phyloP scores from a whole-genome alignment of 441 rosid genomes.

The Theobroma grandiflorum region DNA sequence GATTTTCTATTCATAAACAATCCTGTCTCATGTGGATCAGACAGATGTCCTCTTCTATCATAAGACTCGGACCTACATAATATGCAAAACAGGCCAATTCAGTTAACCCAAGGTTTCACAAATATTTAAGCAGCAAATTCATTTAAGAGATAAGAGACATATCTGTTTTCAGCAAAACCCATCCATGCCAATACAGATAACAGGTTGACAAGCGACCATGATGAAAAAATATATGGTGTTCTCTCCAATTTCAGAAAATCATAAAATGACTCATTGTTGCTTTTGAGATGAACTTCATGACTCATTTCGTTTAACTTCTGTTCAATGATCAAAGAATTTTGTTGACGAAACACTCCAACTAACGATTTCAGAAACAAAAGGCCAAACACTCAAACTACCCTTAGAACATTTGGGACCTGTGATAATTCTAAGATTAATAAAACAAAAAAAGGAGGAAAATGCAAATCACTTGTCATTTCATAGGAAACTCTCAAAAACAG shows the following conservation, averaged over 20 bases:
- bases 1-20: slow-evolving; percentile 59
- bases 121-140: neutral
- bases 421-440: neutral
- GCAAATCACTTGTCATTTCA: neutral
- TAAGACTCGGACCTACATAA: slow-evolving; percentile 67
- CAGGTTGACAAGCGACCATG: neutral
- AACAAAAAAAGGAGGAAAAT: neutral
- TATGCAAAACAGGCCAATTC: slow-evolving; percentile 10
- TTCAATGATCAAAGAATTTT: neutral
- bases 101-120: neutral
- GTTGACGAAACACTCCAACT: neutral
- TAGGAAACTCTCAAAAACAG: neutral
- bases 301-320: neutral
- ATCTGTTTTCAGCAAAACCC: neutral
- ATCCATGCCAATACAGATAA: neutral
- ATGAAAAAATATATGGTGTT: neutral
- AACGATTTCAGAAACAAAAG: neutral
- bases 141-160: neutral
- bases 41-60: slow-evolving; percentile 55
- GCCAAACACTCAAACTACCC: neutral
- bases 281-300: neutral
- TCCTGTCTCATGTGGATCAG: slow-evolving; percentile 59
- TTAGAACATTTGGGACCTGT: neutral
- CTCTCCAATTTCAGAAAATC: neutral
- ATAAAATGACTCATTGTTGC: neutral